phyloP scores from a whole-genome alignment of 208 protist genomes.

The Crithidia fasciculata region DNA sequence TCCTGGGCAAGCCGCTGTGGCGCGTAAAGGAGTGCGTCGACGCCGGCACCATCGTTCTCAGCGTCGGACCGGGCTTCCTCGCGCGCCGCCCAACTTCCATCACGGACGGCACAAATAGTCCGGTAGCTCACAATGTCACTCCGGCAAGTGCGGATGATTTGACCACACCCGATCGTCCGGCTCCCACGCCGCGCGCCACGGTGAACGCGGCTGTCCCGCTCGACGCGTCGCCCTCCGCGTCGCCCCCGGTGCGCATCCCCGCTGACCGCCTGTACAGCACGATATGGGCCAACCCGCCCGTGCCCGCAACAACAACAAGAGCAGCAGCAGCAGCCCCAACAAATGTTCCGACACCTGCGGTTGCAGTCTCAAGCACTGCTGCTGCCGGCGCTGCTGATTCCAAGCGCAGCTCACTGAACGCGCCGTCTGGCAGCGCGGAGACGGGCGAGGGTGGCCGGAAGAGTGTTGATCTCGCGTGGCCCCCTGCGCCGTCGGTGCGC shows the following conservation, averaged over 20 bases:
- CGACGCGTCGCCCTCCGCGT: slow-evolving; percentile 21
- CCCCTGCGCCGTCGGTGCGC: slow-evolving; percentile 15
- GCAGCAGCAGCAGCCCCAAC: too few species aligned
- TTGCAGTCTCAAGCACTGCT: neutral
- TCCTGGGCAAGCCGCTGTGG: slow-evolving; percentile 72
- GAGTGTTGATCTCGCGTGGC: slow-evolving; percentile 15
- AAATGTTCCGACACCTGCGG: too few species aligned
- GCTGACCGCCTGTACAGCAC: neutral
- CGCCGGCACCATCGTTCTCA: slow-evolving; percentile 60
- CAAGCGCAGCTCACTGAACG: neutral
- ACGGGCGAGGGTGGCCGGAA: neutral
- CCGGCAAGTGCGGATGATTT: slow-evolving; percentile 6
- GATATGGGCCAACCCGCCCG: too few species aligned
- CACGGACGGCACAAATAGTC: neutral
- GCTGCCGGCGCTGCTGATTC: neutral
- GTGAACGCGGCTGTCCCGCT: neutral
- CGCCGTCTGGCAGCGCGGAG: too few species aligned
- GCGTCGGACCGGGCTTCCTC: slow-evolving; percentile 63
- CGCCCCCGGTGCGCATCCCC: slow-evolving; percentile 22
- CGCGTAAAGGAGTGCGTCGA: slow-evolving; percentile 73
- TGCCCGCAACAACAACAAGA: too few species aligned
- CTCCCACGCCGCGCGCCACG: neutral
- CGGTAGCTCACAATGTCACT: neutral
- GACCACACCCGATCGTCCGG: slow-evolving; percentile 18
- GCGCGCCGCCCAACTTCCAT: slow-evolving; percentile 26